Base-by-base conservation (phyloP, 1,284 basidiomycete genomes). In the Cutaneotrichosporon mucoides region DNA sequence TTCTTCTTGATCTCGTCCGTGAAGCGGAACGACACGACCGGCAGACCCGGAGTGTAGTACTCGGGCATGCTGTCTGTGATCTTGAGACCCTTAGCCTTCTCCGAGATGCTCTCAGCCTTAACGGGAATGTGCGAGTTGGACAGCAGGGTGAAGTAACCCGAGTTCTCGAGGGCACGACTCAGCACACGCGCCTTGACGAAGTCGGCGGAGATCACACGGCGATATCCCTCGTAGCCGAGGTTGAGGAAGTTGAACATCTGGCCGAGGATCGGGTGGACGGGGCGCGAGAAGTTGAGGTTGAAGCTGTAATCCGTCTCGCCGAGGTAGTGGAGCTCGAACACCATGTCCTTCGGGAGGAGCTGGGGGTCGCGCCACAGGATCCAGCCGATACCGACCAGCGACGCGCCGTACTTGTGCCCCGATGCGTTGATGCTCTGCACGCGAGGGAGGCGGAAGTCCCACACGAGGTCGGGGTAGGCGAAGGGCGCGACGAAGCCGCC, bases 261-360 rank as follows among this genome's bases (percentile, higher is more conserved):
- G 1, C 86, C 89, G 53, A 97, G 87, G 71, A 98, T 89, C 3
- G 9, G 93, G 90, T 44, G 90, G 85, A 33, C 71, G 1, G 75
- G 92, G 8, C 93, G 86, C 46, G 89, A 92, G 76, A 98, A 98
- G 81, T 98, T 97, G 71, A 97, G 84, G 33, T 92, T 94, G 82
- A 94, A 97, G 0, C 87, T 82, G 70, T 85, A 85, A 68, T 86
- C 84, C 57, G 83, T 81, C 66, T 75, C 68, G 37, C 76, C 76
- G 13, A 76, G 70, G 74, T 90, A 92, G 76, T 94, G 92, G 16
- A 97, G 84, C 77, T 97, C 93, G 72, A 98, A 97, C 66, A 96
- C 88, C 63, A 94, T 84, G 63, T 92, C 90, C 73, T 92, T 90
- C 2, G 90, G 90, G 12, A 93, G 83, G 73, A 84, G 83, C 49